Evolutionary conservation across 352 stramenopile species (phyloP), one percentile per base, ranked within the genome.

Genomic region (Phytophthora pistaciae): DNA sequence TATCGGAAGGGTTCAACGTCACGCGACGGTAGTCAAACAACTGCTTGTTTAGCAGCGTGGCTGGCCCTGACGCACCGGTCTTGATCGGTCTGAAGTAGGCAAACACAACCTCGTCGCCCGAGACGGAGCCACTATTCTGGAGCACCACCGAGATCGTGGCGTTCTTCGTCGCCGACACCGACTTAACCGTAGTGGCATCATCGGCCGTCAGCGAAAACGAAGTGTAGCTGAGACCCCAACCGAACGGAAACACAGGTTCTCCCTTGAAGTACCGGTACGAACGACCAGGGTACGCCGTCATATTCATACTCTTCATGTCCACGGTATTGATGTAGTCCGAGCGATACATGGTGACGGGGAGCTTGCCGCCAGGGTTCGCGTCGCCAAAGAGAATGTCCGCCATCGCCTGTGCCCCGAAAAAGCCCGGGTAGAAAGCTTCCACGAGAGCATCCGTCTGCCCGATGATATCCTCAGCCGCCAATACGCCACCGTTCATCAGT

Each of bases 181-280:
- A 67, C 5, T n/a, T 42, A 21, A 33, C 20, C 48, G 52, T 25
- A 10, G 29, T 1, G 29, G 29, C 29, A 33, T 33, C 29, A 10
- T 66, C 33, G 10, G 53, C 4, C 1, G 68, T 63, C 27, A 91
- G 40, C 7, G 63, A 70, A 50, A 97, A 97, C 14, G 50, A 87
- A 2, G 92, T 96, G 79, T 98, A 98, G 62, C 84, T 95, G 56
- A 98, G 79, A 3, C 94, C 94, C 66, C 84, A 94, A 10, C 94
- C 94, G 67, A 98, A 98, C 8, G 90, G 84, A 46, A 97, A 96
- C 36, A 98, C 88, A 0, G 91, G 85, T 5, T 92, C 73, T 54
- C 94, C 92, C 63, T 91, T 95, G 80, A 90, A 98, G 70, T 98
- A 98, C 3, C 91, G 81, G 68, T 98, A 98, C n/a, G 92, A 96